A percentile compares a stretch with the other conserved stretches of the same genome.
phyloP scores from a whole-genome alignment of 306 rosid species.

The Arachis hypogaea region DNA sequence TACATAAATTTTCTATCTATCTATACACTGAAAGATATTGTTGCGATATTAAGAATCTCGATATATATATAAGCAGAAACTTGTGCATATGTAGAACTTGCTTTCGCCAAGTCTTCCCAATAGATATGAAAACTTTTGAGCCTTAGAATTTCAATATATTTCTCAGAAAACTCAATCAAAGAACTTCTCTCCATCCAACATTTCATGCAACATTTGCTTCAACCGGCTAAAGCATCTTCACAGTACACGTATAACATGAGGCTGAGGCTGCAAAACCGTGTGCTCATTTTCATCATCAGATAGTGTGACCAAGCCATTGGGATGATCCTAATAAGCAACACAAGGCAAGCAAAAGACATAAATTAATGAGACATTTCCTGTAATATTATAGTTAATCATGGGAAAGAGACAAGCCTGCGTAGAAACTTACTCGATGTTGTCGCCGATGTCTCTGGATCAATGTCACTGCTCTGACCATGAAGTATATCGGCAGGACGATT shows the following conservation, averaged over 20 bases:
- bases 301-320: constrained; percentile 48
- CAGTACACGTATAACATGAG: constrained; percentile 55
- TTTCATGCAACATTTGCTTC: constrained; percentile 19
- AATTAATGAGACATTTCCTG: neutral
- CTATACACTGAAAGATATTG: constrained; percentile 37
- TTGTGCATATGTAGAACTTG: constrained; percentile 28
- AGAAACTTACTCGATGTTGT: constrained; percentile 53
- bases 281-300: constrained; percentile 57
- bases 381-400: constrained; percentile 1
- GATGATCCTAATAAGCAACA: constrained; percentile 51
- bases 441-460: constrained; percentile 66
- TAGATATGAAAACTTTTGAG: constrained; percentile 6
- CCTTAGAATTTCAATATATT: constrained; percentile 22
- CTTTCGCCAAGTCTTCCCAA: constrained; percentile 25
- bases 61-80: constrained; percentile 14
- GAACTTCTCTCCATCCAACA: constrained; percentile 39
- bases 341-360: constrained; percentile 19
- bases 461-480: constrained; percentile 61
- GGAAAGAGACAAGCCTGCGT: constrained; percentile 9
- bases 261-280: constrained; percentile 50
- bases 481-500: constrained; percentile 69
- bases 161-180: constrained; percentile 30
- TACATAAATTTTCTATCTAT: constrained; percentile 17
- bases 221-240: constrained; percentile 35
- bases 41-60: constrained; percentile 33